These are phyloP conservation scores for Schwanniomyces occidentalis DNA, from an alignment of 805 yeast species.

Conservation along the genomic window DNA sequence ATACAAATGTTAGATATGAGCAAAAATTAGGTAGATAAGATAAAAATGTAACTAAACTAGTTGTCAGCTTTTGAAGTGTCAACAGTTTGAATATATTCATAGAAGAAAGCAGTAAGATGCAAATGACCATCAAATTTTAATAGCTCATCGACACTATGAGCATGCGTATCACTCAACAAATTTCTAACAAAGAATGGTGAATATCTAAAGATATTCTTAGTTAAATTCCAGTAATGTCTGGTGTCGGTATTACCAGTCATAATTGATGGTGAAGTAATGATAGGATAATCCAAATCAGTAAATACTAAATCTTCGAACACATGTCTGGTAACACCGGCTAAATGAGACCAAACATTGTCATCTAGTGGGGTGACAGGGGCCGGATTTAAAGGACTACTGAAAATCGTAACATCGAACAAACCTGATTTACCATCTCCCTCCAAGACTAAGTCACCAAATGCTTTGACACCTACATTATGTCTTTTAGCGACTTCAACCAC, in stretches of 20 bases:
- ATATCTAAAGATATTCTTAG: conserved; percentile 55
- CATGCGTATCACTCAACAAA: conserved; percentile 17
- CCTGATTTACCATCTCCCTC: conserved; percentile 15
- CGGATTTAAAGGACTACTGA: conserved; percentile 32
- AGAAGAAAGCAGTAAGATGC: conserved; percentile 35
- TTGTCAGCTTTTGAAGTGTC: conserved; percentile 19
- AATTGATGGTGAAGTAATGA: conserved; percentile 47
- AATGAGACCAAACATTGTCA: conserved; percentile 50
- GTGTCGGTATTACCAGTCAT: conserved; percentile 67
- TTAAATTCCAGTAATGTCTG: conserved; percentile 55
- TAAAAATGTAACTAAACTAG: neutral
- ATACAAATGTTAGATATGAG: too few relatives aligned
- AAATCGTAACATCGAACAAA: conserved; percentile 12
- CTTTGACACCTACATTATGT: conserved; percentile 24
- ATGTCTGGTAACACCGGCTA: conserved; percentile 64
- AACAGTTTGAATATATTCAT: conserved; percentile 47
- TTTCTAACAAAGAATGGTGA: conserved; percentile 21
- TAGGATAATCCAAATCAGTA: conserved; percentile 27
- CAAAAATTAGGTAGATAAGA: too few relatives aligned
- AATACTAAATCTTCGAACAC: conserved; percentile 58
- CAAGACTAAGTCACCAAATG: conserved; percentile 17
- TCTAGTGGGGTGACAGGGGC: conserved; percentile 47
- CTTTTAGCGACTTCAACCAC: conserved; percentile 28
- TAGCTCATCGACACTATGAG: conserved; percentile 40
- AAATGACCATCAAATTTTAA: conserved; percentile 32